These are phyloP conservation scores for Pyrenochaeta sp. DNA, from an alignment of 2,329 filamentous ascomycete species.

Conservation along the genomic window DNA sequence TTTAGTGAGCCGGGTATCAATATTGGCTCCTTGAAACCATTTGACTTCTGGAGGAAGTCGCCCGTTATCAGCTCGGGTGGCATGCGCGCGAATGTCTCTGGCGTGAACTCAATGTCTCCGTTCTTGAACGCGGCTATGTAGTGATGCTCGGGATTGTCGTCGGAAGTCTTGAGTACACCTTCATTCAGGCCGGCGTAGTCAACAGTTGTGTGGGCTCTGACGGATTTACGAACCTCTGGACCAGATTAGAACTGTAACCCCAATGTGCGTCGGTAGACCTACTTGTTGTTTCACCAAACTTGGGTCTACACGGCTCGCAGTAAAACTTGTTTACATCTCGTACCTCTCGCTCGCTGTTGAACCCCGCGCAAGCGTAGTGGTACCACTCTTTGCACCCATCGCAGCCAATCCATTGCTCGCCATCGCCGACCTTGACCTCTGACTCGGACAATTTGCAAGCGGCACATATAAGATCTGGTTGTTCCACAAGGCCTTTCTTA, in stretches of 20 bases:
- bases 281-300: constrained; percentile 70
- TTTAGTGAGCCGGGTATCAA: constrained; percentile 71
- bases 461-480: constrained; percentile 61
- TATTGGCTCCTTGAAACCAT: constrained; percentile 72
- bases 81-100: constrained; percentile 70
- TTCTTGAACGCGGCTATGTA: constrained; percentile 74
- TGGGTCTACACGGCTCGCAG: constrained; percentile 66
- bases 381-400: constrained; percentile 75
- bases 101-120: constrained; percentile 66
- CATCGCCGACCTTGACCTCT: constrained; percentile 60
- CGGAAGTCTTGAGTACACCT: constrained; percentile 70
- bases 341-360: constrained; percentile 70
- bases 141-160: constrained; percentile 71
- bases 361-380: constrained; percentile 72
- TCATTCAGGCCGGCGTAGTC: constrained; percentile 74
- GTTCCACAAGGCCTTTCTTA: constrained; percentile 25
- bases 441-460: constrained; percentile 65
- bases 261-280: constrained; percentile 37
- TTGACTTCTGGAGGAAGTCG: constrained; percentile 69
- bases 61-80: constrained; percentile 69
- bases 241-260: constrained; percentile 36
- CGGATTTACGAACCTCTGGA: constrained; percentile 68
- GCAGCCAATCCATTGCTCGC: constrained; percentile 72
- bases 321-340: constrained; percentile 74
- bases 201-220: constrained; percentile 69